phyloP scores from a whole-genome alignment of 306 rosid species.

The Macrotyloma uniflorum region DNA sequence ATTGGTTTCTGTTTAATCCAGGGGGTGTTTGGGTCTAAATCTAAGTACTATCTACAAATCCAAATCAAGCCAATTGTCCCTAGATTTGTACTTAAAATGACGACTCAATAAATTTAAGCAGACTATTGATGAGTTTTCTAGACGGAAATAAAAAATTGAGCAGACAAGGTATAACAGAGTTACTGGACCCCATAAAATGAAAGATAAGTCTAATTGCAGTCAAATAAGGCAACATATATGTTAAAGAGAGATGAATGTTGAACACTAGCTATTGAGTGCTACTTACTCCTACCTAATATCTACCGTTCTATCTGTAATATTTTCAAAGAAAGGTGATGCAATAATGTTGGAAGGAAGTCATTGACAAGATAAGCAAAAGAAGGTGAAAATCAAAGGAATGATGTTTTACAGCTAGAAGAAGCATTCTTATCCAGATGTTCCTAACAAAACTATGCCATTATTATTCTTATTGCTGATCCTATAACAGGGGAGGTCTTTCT shows the following conservation, averaged over 20 bases:
- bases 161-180: neutral
- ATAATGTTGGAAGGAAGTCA: neutral
- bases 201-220: slow-evolving; percentile 4
- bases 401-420: neutral
- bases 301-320: neutral
- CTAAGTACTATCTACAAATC: neutral
- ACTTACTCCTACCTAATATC: slow-evolving; percentile 32
- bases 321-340: slow-evolving; percentile 6
- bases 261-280: neutral
- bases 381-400: neutral
- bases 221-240: slow-evolving; percentile 24
- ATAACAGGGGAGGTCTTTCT: neutral
- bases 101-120: neutral
- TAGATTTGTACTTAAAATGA: slow-evolving; percentile 19
- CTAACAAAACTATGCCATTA: neutral
- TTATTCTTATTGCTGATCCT: neutral
- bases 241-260: neutral
- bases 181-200: neutral
- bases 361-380: neutral
- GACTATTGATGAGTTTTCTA: neutral
- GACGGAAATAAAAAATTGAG: neutral
- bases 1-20: neutral
- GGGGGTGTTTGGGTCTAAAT: slow-evolving; percentile 5
- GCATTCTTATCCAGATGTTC: neutral
- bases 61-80: neutral